Percentiles rank a stretch among this genome's conserved stretches.
These are phyloP conservation scores for Zygnema cylindricum DNA, from an alignment of 139 green algal species.

Conservation along the genomic window DNA sequence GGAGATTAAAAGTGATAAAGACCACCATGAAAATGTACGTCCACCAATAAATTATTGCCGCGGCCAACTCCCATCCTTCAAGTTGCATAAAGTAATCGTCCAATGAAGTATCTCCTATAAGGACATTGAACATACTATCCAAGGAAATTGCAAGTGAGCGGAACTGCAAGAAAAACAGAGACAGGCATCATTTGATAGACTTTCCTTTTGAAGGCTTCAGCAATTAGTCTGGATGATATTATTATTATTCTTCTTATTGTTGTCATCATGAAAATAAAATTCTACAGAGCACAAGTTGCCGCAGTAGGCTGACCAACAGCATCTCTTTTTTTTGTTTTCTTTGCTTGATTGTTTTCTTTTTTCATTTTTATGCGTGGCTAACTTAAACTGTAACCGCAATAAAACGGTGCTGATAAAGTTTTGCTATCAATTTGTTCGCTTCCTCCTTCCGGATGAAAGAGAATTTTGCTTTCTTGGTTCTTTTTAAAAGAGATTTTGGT, in stretches of 20 bases:
- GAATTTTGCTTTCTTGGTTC: too few relatives aligned
- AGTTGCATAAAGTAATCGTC: conserved; percentile 1
- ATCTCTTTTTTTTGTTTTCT: too few relatives aligned
- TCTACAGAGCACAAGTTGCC: not conserved
- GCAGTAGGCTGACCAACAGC: too few relatives aligned
- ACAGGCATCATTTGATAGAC: not conserved
- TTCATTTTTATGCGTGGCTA: too few relatives aligned
- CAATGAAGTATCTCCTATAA: conserved; percentile 75
- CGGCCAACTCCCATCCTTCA: conserved; percentile 12
- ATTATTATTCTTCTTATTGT: not conserved
- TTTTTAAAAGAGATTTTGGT: too few relatives aligned
- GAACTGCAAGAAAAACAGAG: conserved; percentile 59
- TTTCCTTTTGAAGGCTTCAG: too few relatives aligned
- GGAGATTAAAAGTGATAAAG: conserved; percentile 37
- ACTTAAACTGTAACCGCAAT: too few relatives aligned
- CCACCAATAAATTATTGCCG: conserved; percentile 30
- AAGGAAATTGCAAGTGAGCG: conserved; percentile 72
- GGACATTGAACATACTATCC: conserved; percentile 84
- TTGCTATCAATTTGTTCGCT: too few relatives aligned
- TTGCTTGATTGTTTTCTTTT: too few relatives aligned
- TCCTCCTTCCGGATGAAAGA: too few relatives aligned
- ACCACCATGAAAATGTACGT: conserved; percentile 10
- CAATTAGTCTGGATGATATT: not conserved
- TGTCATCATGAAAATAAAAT: not conserved
- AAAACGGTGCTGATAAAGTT: too few relatives aligned